Evolutionary conservation across 305 asterid species (phyloP), one percentile per base, ranked within the genome.

Genomic region (Rubia balearica): DNA sequence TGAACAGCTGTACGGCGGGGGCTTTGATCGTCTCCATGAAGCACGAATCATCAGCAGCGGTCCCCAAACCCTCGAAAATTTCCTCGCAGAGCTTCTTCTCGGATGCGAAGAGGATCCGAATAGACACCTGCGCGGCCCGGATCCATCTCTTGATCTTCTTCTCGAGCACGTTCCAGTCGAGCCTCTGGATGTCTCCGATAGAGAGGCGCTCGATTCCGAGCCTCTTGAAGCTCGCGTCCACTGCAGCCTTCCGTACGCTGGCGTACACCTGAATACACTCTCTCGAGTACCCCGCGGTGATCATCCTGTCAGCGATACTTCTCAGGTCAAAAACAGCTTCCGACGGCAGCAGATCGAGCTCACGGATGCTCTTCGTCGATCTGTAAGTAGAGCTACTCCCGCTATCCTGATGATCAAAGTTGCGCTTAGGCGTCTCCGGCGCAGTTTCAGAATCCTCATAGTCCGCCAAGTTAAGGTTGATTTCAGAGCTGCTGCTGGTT

Each of bases 241-340:
- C 81, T 6, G 84, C 84, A 1, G 90, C 75, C 72, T 85, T 88
- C 46, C 97, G 85, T 8, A 85, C 88, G 48, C 88, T 85, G 7
- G 89, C 88, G 45, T 90, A 89, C 75, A 83, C 94, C 83, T 88
- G 96, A 73, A 87, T 65, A 40, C 96, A 87, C 86, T 90, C 96
- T 9, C 90, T 78, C 19, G 67, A 53, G 79, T 80, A 87, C 0
- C 88, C 89, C 7, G 87, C 79, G 0, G 83, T 71, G 22, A 84
- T 77, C 96, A 90, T 87, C 75, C 88, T 79, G 76, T 85, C 90
- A 27, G 97, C 91, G 71, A 90, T 88, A 74, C 77, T 73, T 43
- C 94, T 84, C 59, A 90, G 92, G 77, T 87, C 89, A 76, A 78
- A 73, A 22, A 84, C 78, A 11, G 90, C 85, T 9, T 90, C 94